These are phyloP conservation scores for Tulasnella sp. DNA, from an alignment of 768 basidiomycete genomes.

Conservation along the genomic window DNA sequence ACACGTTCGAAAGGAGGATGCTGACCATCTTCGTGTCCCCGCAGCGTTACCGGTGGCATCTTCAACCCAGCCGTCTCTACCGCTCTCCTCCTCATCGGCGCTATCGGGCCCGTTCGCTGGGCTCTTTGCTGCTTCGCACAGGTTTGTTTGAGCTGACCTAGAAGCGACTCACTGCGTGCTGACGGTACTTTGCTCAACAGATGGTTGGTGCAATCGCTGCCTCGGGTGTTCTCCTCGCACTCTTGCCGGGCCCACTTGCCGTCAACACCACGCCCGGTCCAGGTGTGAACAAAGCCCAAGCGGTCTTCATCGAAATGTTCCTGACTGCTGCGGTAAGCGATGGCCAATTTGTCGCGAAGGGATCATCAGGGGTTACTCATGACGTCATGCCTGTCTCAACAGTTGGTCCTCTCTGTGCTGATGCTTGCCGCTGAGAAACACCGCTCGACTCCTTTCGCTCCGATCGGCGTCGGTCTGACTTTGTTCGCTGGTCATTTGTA, in stretches of 20 bases:
- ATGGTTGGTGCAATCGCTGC: conserved; percentile 18
- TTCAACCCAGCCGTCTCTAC: conserved; percentile 17
- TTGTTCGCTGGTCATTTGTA: conserved; percentile 16
- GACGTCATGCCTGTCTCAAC: background rate
- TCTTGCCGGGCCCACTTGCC: conserved; percentile 17
- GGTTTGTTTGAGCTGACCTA: background rate
- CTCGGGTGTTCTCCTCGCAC: conserved; percentile 15
- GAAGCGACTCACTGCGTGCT: background rate
- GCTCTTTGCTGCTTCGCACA: conserved; percentile 18
- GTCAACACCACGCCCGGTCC: conserved; percentile 13
- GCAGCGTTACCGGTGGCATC: conserved; percentile 14
- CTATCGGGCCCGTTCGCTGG: conserved; percentile 16
- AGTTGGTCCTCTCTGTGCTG: conserved; percentile 15
- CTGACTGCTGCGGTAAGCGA: conserved; percentile 14
- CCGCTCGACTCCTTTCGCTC: conserved; percentile 14
- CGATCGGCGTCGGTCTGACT: conserved; percentile 14
- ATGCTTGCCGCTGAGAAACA: conserved; percentile 19
- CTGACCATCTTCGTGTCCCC: background rate
- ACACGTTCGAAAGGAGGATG: background rate
- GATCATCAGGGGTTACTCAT: background rate
- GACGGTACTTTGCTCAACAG: background rate
- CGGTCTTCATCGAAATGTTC: conserved; percentile 17
- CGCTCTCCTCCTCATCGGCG: conserved; percentile 17
- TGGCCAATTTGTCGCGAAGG: background rate
- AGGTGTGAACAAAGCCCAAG: conserved; percentile 10